phyloP scores from a whole-genome alignment of 805 yeast species.

The Sporopachydermia quercuum region DNA sequence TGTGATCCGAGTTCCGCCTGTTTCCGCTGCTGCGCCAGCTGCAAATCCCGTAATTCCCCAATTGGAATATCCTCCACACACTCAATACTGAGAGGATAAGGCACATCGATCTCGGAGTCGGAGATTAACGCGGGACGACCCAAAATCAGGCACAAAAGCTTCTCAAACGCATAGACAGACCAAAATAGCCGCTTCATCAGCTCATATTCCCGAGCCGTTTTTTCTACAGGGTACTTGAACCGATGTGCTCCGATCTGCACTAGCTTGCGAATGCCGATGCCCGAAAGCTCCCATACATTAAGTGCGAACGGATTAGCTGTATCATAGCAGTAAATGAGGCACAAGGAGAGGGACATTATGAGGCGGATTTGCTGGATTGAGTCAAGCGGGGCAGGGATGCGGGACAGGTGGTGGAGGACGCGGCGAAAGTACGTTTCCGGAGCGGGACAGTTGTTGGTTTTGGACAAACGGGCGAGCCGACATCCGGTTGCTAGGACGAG shows the following conservation, averaged over 20 bases:
- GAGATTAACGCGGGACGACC: conserved; percentile 10
- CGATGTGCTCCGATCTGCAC: conserved; percentile 10
- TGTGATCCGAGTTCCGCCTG: background rate
- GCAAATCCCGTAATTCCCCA: conserved; percentile 5
- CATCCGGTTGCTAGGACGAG: conserved; percentile 9
- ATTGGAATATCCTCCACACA: background rate
- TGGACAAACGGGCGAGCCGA: conserved; percentile 8
- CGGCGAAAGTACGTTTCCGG: conserved; percentile 6
- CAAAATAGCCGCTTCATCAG: conserved; percentile 9
- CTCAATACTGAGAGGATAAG: conserved; percentile 7
- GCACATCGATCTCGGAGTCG: conserved; percentile 10
- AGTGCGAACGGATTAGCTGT: conserved; percentile 8
- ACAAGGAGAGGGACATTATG: conserved; percentile 9
- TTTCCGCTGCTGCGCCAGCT: background rate
- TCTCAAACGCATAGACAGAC: conserved; percentile 12
- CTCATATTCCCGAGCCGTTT: conserved; percentile 3
- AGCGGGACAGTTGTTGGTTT: conserved; percentile 4
- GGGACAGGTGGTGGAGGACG: background rate
- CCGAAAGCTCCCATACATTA: conserved; percentile 11
- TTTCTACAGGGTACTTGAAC: conserved; percentile 6
- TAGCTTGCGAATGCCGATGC: conserved; percentile 9
- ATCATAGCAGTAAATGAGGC: conserved; percentile 10
- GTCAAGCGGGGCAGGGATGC: conserved; percentile 2
- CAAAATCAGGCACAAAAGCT: conserved; percentile 9
- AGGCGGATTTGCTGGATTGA: conserved; percentile 9